phyloP scores from a whole-genome alignment of 495 filamentous ascomycete genomes.

The Aspergillus panamensis region DNA sequence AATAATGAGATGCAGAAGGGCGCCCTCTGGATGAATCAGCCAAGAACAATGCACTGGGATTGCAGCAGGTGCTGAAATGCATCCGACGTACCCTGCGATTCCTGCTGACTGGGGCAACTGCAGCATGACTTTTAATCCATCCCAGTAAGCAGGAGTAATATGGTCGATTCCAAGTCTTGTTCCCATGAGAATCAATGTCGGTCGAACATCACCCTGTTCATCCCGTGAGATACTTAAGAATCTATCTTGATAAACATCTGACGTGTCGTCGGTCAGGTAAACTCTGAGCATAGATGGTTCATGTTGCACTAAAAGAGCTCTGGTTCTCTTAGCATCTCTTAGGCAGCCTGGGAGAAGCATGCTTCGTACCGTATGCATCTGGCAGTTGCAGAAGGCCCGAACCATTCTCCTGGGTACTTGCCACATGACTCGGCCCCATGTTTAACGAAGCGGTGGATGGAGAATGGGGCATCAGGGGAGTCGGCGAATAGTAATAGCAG shows the following conservation, averaged over 20 bases:
- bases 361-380: conserved; percentile 81
- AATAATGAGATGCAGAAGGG: conserved; percentile 93
- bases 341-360: not conserved
- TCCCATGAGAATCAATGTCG: conserved; percentile 84
- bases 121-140: conserved; percentile 74
- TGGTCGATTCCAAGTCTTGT: conserved; percentile 89
- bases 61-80: not conserved
- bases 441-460: conserved; percentile 90
- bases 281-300: conserved; percentile 61
- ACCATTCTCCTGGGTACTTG: conserved; percentile 97
- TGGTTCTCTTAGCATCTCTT: conserved; percentile 30
- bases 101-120: conserved; percentile 88
- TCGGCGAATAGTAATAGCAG: conserved; percentile 88
- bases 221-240: conserved; percentile 71
- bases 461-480: conserved; percentile 80
- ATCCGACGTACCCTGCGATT: conserved; percentile 76
- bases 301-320: conserved; percentile 65
- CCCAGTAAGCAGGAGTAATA: conserved; percentile 88
- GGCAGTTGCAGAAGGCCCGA: conserved; percentile 97
- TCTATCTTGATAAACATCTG: conserved; percentile 87
- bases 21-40: conserved; percentile 61
- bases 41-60: not conserved
- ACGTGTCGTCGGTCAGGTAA: conserved; percentile 84
- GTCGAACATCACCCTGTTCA: conserved; percentile 61
- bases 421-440: conserved; percentile 86